phyloP scores from a whole-genome alignment of 225 moss, liverwort and hornwort species.

The Physcomitrium patens region DNA sequence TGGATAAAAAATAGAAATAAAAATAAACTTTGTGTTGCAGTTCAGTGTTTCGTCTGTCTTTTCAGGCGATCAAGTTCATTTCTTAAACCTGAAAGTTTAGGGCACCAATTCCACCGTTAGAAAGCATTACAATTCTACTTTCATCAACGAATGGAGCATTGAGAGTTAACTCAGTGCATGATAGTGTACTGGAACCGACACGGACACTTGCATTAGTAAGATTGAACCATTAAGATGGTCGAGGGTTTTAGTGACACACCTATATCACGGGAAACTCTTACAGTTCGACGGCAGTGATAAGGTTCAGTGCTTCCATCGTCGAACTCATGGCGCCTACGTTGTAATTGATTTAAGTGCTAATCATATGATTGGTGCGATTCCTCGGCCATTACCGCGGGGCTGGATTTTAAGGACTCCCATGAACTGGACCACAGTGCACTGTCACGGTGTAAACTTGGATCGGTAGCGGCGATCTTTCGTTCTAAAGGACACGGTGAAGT shows the following conservation, averaged over 20 bases:
- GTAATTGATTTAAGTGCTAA: slow-evolving; percentile 14
- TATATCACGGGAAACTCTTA: neutral
- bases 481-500: too few relatives aligned
- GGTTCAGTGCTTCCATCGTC: slow-evolving; percentile 27
- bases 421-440: neutral
- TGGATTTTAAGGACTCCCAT: neutral
- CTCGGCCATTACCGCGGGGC: slow-evolving; percentile 25
- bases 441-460: too few relatives aligned
- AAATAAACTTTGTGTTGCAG: neutral
- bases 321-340: slow-evolving; percentile 29
- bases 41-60: neutral
- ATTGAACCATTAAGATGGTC: neutral
- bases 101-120: neutral
- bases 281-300: slow-evolving; percentile 1
- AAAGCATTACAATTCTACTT: neutral
- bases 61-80: neutral
- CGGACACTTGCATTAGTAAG: neutral
- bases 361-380: neutral
- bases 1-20: too few relatives aligned
- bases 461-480: too few relatives aligned
- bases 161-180: neutral
- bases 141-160: neutral
- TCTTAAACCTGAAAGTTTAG: too few relatives aligned
- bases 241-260: neutral
- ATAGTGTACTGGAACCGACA: neutral